These are phyloP conservation scores for Crepidotus sp. DNA, from an alignment of 1,284 basidiomycete species.

Conservation along the genomic window DNA sequence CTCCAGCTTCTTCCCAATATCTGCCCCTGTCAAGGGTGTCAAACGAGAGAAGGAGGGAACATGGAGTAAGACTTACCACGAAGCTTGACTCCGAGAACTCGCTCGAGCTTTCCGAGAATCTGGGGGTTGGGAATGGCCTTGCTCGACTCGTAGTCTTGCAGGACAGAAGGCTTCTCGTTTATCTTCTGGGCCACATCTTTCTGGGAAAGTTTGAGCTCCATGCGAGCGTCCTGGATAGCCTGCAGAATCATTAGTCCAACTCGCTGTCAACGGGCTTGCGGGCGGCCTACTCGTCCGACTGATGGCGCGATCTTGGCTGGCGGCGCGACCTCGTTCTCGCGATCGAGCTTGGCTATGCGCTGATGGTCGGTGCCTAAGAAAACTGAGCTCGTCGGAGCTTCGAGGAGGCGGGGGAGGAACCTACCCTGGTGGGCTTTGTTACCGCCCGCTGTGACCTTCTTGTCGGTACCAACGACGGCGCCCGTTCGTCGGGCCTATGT, in stretches of 20 bases:
- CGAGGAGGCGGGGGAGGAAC: slow-evolving; percentile 5
- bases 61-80: slow-evolving; percentile 49
- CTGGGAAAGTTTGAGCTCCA: slow-evolving; percentile 75
- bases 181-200: slow-evolving; percentile 92
- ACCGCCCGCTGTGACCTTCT: slow-evolving; percentile 53
- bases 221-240: slow-evolving; percentile 80
- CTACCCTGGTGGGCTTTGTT: slow-evolving; percentile 72
- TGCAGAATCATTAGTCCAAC: slow-evolving; percentile 23
- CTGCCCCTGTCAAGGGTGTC: slow-evolving; percentile 37
- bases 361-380: slow-evolving; percentile 81
- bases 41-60: neutral
- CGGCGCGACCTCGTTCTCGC: slow-evolving; percentile 94
- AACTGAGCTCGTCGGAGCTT: slow-evolving; percentile 1
- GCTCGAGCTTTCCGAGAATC: slow-evolving; percentile 89
- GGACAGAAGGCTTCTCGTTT: slow-evolving; percentile 82
- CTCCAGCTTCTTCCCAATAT: slow-evolving; percentile 79
- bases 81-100: slow-evolving; percentile 84
- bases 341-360: slow-evolving; percentile 87
- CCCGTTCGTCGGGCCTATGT: slow-evolving; percentile 61
- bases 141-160: slow-evolving; percentile 87
- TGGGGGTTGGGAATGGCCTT: slow-evolving; percentile 87
- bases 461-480: slow-evolving; percentile 69
- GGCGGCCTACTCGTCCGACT: slow-evolving; percentile 66
- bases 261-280: neutral
- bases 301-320: slow-evolving; percentile 76